Conservation (phyloP, 768 basidiomycete species). For the Boletus reticuloceps region DNA sequence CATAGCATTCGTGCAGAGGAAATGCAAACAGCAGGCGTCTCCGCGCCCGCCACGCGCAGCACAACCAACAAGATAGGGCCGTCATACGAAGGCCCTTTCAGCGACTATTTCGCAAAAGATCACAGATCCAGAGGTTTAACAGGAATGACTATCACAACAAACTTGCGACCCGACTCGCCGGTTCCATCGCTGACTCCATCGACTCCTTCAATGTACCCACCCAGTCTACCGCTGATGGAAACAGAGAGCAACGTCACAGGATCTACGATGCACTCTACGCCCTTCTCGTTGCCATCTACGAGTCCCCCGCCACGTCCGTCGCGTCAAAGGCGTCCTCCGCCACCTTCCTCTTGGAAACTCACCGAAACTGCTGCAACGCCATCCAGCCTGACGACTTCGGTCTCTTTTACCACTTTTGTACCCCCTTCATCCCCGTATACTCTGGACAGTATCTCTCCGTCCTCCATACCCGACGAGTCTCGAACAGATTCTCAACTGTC, state of each 20-base stretch:
- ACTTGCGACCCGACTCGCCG: slow-evolving; percentile 8
- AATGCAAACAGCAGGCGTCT: not conserved
- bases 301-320: slow-evolving; percentile 13
- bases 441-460: not conserved
- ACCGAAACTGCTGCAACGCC: not conserved
- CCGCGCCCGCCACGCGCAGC: not conserved
- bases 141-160: slow-evolving; percentile 23
- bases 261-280: slow-evolving; percentile 4
- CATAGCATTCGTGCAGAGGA: not conserved
- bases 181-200: slow-evolving; percentile 37
- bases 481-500: not conserved
- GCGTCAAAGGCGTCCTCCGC: slow-evolving; percentile 20
- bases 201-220: slow-evolving; percentile 51
- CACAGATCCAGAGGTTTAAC: slow-evolving; percentile 6
- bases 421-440: slow-evolving; percentile 19
- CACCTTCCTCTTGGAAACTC: not conserved
- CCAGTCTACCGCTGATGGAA: slow-evolving; percentile 39
- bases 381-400: not conserved
- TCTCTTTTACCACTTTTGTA: not conserved
- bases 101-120: slow-evolving; percentile 7
- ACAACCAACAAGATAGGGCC: not conserved
- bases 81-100: not conserved
- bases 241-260: slow-evolving; percentile 13
- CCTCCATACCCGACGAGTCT: not conserved
- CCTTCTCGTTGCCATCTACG: not conserved